Conservation (phyloP, 257 asterid species). For the Solanum corneliomulleri region DNA sequence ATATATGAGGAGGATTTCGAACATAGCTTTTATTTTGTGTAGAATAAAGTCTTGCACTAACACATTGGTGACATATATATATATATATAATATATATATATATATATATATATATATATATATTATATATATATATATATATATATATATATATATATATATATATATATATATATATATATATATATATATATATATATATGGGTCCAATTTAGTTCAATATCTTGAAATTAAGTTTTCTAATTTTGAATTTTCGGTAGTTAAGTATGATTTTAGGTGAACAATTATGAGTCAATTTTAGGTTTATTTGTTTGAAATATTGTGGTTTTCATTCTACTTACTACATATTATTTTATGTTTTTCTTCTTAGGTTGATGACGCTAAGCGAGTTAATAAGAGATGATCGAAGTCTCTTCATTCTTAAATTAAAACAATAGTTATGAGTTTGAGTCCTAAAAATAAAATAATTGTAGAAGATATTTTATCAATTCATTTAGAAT, state of each 20-base stretch:
- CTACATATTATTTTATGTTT: background rate
- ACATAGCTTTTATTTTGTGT: background rate
- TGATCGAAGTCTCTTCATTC: background rate
- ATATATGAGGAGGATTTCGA: background rate
- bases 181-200: background rate
- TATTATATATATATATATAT: background rate
- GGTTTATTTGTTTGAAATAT: background rate
- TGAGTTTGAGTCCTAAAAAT: background rate
- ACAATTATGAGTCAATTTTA: background rate
- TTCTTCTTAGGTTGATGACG: background rate
- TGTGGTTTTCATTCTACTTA: background rate
- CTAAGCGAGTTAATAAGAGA: background rate
- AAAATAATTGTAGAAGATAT: background rate
- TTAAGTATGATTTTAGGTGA: background rate
- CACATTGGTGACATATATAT: background rate
- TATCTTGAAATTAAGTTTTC: background rate
- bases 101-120: background rate
- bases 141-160: background rate
- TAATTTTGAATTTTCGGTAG: background rate
- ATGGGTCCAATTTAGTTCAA: background rate
- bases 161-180: background rate
- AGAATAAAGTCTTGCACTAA: background rate
- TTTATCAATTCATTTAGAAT: fast-evolving
- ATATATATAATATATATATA: background rate
- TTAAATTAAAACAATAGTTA: background rate